Percentiles rank a stretch among this genome's conserved stretches.
Conservation (phyloP, 768 basidiomycete species). For the Sarcodon aspratus region DNA sequence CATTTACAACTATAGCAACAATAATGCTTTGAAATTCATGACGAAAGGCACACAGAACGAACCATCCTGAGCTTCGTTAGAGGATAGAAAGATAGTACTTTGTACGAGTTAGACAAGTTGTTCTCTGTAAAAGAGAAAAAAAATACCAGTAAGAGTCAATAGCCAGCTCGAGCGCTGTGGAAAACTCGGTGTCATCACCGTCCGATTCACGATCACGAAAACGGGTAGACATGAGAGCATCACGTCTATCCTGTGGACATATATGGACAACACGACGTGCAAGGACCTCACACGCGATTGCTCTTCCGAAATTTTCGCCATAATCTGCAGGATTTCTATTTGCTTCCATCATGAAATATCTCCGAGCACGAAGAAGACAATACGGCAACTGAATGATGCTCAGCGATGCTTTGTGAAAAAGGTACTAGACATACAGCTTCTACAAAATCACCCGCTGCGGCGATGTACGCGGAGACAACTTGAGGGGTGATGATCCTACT, state of each 20-base stretch:
- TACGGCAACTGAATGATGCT: constrained; percentile 54
- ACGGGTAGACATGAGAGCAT: constrained; percentile 66
- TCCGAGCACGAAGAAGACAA: constrained; percentile 64
- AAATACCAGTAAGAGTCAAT: constrained; percentile 81
- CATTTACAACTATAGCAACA: constrained; percentile 51
- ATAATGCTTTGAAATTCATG: not conserved
- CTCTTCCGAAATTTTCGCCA: constrained; percentile 75
- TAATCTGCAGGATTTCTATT: constrained; percentile 76
- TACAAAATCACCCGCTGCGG: constrained; percentile 78
- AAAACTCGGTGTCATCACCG: constrained; percentile 62
- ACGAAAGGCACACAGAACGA: constrained; percentile 5
- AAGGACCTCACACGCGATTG: constrained; percentile 74
- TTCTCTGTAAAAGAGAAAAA: not conserved
- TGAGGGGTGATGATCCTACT: constrained; percentile 75
- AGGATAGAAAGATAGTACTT: constrained; percentile 78
- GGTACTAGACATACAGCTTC: constrained; percentile 53
- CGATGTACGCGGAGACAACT: constrained; percentile 66
- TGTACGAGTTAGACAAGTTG: not conserved
- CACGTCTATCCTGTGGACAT: constrained; percentile 48
- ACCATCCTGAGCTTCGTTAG: constrained; percentile 79
- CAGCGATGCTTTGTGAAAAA: not conserved
- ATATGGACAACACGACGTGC: constrained; percentile 73
- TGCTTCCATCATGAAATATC: constrained; percentile 75
- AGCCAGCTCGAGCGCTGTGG: constrained; percentile 80
- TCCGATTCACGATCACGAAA: constrained; percentile 63